Evolutionary conservation across 345 rosid genomes (phyloP).

Genomic region (Eutrema japonicum): DNA sequence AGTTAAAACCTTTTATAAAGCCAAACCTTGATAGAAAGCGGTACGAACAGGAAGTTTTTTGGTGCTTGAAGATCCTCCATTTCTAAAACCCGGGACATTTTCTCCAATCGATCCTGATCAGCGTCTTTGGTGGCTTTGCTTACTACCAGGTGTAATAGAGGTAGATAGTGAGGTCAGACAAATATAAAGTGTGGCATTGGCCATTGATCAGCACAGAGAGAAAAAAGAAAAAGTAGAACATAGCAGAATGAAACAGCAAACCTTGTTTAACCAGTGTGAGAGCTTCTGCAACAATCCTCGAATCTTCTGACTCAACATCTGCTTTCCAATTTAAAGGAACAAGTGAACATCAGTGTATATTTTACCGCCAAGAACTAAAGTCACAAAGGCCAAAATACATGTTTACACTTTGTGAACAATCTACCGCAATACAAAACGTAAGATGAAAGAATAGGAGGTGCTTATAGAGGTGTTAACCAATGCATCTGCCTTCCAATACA

Average conservation of each 20-base stretch:
- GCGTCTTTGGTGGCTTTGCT: conserved; percentile 8
- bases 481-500: conserved; percentile 79
- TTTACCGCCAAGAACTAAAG: not conserved
- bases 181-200: not conserved
- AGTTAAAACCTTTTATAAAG: not conserved
- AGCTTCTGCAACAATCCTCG: conserved; percentile 77
- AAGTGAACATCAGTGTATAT: conserved; percentile 26
- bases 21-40: conserved; percentile 10
- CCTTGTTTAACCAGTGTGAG: conserved; percentile 70
- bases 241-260: conserved; percentile 40
- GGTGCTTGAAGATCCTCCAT: conserved; percentile 14
- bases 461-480: conserved; percentile 46
- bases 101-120: conserved; percentile 7
- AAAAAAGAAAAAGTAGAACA: conserved; percentile 1
- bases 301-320: conserved; percentile 70
- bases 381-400: not conserved
- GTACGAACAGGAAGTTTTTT: not conserved
- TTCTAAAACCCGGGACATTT: not conserved
- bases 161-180: not conserved
- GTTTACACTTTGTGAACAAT: not conserved
- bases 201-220: not conserved
- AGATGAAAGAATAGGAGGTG: not conserved
- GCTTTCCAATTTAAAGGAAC: conserved; percentile 36
- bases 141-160: not conserved
- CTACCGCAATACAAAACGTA: not conserved